Evolutionary conservation across 352 stramenopile genomes (phyloP).

Genomic region (Phytophthora pluvialis): DNA sequence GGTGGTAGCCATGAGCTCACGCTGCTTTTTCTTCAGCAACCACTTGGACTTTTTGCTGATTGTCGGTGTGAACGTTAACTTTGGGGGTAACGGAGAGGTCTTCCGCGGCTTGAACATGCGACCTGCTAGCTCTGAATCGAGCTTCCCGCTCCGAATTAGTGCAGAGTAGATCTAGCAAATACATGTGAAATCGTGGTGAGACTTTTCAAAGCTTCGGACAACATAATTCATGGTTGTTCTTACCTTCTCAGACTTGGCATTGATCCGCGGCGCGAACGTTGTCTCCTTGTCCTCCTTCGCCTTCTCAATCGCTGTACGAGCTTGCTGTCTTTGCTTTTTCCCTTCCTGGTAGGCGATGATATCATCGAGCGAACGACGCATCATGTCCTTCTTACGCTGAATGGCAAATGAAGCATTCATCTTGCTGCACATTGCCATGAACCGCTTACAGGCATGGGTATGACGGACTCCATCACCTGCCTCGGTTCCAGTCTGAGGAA

Average conservation of each 20-base stretch:
- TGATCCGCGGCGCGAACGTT: conserved; percentile 61
- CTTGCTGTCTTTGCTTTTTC: conserved; percentile 48
- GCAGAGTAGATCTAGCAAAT: conserved; percentile 55
- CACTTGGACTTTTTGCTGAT: conserved; percentile 54
- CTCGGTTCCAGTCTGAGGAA: conserved; percentile 7
- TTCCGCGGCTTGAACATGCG: conserved; percentile 37
- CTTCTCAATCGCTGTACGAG: conserved; percentile 36
- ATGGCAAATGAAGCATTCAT: conserved; percentile 56
- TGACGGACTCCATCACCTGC: conserved; percentile 26
- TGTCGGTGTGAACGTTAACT: conserved; percentile 44
- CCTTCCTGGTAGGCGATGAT: conserved; percentile 57
- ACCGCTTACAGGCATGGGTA: conserved; percentile 49
- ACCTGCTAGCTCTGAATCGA: conserved; percentile 32
- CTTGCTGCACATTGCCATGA: conserved; percentile 61
- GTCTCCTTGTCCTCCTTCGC: conserved; percentile 41
- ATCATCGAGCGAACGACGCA: conserved; percentile 57
- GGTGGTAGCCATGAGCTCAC: conserved; percentile 2
- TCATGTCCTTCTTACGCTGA: conserved; percentile 53
- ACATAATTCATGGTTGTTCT: neutral
- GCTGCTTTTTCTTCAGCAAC: conserved; percentile 41
- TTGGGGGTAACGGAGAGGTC: conserved; percentile 24
- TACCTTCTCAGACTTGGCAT: conserved; percentile 54
- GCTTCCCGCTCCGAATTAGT: conserved; percentile 46
- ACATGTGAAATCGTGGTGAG: neutral
- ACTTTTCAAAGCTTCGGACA: neutral